Base-by-base conservation (phyloP, 805 yeast species). In the Candida ascalaphidarum region DNA sequence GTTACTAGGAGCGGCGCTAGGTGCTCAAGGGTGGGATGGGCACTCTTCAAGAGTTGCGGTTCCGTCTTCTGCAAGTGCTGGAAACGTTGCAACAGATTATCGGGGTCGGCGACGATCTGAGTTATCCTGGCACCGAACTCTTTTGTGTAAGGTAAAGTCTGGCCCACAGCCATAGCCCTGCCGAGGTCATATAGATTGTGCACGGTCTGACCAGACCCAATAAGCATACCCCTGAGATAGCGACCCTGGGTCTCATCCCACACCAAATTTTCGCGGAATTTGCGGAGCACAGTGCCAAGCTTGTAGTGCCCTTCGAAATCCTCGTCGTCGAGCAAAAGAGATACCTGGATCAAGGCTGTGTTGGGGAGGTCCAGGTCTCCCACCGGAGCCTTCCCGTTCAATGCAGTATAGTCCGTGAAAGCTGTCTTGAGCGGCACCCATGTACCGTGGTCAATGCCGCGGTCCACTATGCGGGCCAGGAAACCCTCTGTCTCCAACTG, bases 351-450 rank as follows among this genome's bases (percentile, higher is more conserved):
- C 26, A 71, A 35, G 1, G 77, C 66, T 16, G 65, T 55, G 17
- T 66, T 68, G 5, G 52, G 47, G 17, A 70, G 36, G 31, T 69
- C 74, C 28, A 42, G 34, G 22, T 61, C 56, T 18, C 61, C 60
- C 3, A 28, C 23, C n/a, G 34, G 34, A 17, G 28, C 11, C 4
- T 52, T 45, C 2, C 57, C 33, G 16, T 61, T 47, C 20, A 30
- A 23, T 1, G 39, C 23, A 23, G 35, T 48, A 23, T 71, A 63
- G 37, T 48, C 48, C 5, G 55, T 44, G 32, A 81, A 80, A 6
- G 83, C 84, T 14, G 78, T 81, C 43, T 79, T 74, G 34, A 77
- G 62, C 2, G 89, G 89, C 5, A 79, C 86, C 85, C 89, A 82
- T 6, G 65, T 77, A 5, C 94, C 94, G 53, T 82, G 94, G 46